Percentiles rank a stretch among this genome's conserved stretches.
Evolutionary conservation across 768 basidiomycete genomes (phyloP).

Genomic region (Xerocomus potaroensis): DNA sequence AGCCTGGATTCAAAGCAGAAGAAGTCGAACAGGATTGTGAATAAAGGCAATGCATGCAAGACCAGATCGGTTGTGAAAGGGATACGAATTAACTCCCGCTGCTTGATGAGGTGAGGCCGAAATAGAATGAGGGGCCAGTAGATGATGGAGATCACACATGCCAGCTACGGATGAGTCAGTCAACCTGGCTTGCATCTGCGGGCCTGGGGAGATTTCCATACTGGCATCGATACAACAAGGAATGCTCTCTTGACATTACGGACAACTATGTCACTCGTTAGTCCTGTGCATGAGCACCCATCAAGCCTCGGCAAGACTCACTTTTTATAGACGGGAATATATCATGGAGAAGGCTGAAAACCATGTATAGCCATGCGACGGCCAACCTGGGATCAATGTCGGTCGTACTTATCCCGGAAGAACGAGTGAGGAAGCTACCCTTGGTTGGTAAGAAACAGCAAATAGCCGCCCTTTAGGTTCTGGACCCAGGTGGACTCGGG

Average conservation of each 20-base stretch:
- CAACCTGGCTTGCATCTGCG: neutral
- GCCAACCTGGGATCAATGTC: slow-evolving; percentile 20
- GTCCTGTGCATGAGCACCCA: neutral
- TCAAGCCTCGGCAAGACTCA: slow-evolving; percentile 19
- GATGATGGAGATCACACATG: slow-evolving; percentile 48
- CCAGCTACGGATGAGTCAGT: slow-evolving; percentile 29
- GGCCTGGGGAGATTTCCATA: slow-evolving; percentile 25
- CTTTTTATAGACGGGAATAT: slow-evolving; percentile 34
- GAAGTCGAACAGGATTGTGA: slow-evolving; percentile 63
- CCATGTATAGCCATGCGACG: slow-evolving; percentile 39
- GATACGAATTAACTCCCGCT: slow-evolving; percentile 30
- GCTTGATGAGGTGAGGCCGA: slow-evolving; percentile 55
- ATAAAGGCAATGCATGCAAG: slow-evolving; percentile 60
- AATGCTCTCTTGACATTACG: slow-evolving; percentile 52
- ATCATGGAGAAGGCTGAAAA: slow-evolving; percentile 38
- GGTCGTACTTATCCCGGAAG: neutral
- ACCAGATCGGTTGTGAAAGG: slow-evolving; percentile 57
- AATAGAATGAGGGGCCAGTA: slow-evolving; percentile 65
- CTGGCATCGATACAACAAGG: slow-evolving; percentile 64
- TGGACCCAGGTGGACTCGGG: slow-evolving; percentile 28
- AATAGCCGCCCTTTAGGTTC: slow-evolving; percentile 57
- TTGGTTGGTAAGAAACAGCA: slow-evolving; percentile 75
- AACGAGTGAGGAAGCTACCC: slow-evolving; percentile 37
- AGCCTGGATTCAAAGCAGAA: slow-evolving; percentile 61
- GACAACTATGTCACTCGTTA: slow-evolving; percentile 1